A percentile compares a stretch with the other conserved stretches of the same genome.
Conservation (phyloP, 2,329 filamentous ascomycete species). For the Fulvia fulva region DNA sequence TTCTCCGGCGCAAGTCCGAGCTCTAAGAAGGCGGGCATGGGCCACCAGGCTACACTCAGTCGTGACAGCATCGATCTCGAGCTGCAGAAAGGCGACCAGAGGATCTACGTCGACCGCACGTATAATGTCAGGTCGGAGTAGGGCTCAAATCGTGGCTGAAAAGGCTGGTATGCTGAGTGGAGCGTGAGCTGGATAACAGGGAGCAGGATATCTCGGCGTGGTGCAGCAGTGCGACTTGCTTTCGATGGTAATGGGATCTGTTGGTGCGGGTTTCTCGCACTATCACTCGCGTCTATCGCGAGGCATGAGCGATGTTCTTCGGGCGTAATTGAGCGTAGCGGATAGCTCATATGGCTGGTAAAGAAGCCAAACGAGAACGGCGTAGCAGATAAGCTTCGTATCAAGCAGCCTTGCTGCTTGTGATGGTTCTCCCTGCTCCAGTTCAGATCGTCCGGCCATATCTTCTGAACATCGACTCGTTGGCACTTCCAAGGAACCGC, state of each 20-base stretch:
- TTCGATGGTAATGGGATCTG: neutral
- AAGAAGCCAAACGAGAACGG: neutral
- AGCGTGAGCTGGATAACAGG: neutral
- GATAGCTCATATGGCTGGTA: neutral
- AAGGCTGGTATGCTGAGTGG: neutral
- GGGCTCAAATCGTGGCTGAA: conserved; percentile 6
- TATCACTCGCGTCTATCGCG: no score
- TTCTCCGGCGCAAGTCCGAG: conserved; percentile 12
- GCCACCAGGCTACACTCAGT: conserved; percentile 8
- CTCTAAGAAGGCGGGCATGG: conserved; percentile 12
- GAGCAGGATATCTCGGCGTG: neutral
- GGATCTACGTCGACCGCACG: conserved; percentile 23
- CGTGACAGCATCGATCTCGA: conserved; percentile 23
- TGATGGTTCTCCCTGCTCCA: neutral
- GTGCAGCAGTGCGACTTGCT: neutral
- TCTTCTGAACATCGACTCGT: neutral
- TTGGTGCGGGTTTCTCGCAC: no score
- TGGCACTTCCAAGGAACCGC: neutral
- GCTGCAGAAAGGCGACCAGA: conserved; percentile 18
- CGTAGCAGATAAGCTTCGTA: neutral
- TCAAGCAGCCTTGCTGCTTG: neutral
- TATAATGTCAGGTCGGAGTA: conserved; percentile 23
- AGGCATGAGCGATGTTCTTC: neutral
- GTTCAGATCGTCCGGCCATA: neutral
- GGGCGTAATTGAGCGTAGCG: neutral